These are phyloP conservation scores for Pestalotiopsis sp. DNA, from an alignment of 2,329 filamentous ascomycete genomes.

Conservation along the genomic window DNA sequence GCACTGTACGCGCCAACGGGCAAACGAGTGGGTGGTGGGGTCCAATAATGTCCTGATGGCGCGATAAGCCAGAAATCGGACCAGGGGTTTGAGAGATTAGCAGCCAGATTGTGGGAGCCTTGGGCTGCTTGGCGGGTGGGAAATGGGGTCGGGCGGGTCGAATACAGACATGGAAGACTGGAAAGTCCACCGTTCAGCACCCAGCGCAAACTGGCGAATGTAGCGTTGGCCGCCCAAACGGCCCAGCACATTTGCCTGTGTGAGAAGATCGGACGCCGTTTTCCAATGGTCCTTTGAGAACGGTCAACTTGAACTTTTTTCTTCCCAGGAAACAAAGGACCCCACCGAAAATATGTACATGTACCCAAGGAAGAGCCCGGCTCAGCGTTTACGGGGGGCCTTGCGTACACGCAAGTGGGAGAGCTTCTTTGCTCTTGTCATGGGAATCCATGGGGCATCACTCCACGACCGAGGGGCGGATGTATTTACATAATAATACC, in stretches of 20 bases:
- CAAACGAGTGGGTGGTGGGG: neutral
- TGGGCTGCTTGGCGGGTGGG: neutral
- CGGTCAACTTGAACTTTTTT: neutral
- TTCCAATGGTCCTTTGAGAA: neutral
- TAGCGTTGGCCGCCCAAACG: too few species aligned
- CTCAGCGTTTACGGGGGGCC: neutral
- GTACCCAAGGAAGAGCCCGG: neutral
- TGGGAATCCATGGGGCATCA: neutral
- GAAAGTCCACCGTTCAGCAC: neutral
- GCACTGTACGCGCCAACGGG: neutral
- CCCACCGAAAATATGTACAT: neutral
- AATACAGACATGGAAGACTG: neutral
- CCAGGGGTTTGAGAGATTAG: slow-evolving; percentile 10
- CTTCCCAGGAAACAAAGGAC: neutral
- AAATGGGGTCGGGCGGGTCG: neutral
- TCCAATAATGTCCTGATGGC: slow-evolving; percentile 6
- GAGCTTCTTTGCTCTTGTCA: neutral
- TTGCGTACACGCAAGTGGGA: neutral
- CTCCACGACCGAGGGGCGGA: neutral
- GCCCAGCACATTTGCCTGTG: too few species aligned
- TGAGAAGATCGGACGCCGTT: neutral
- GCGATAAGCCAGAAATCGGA: slow-evolving; percentile 12
- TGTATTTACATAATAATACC: slow-evolving; percentile 11
- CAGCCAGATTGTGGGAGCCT: neutral
- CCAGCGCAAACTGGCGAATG: neutral